A percentile compares a stretch with the other conserved stretches of the same genome.
phyloP scores from a whole-genome alignment of 768 basidiomycete genomes.

The Podaxis sp. region DNA sequence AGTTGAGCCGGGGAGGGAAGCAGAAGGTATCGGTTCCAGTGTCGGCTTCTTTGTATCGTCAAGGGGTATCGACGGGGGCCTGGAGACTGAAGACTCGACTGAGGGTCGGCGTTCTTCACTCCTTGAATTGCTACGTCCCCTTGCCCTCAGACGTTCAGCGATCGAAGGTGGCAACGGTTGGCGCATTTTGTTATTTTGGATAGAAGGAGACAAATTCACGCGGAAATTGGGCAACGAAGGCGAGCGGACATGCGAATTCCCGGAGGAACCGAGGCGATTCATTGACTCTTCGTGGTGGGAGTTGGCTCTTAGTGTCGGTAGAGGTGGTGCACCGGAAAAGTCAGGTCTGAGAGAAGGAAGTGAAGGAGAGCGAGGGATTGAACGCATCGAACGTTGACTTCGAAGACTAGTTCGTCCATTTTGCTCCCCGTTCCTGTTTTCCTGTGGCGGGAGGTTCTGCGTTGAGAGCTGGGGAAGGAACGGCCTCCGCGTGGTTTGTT shows the following conservation, averaged over 20 bases:
- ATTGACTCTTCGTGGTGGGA: background rate
- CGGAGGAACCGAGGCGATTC: background rate
- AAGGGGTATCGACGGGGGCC: background rate
- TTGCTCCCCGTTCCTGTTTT: no score
- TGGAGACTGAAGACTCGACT: background rate
- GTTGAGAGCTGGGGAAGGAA: background rate
- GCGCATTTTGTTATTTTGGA: background rate
- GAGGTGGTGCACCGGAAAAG: background rate
- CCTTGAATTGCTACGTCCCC: background rate
- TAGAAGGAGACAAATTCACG: background rate
- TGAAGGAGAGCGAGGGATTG: slow-evolving; percentile 9
- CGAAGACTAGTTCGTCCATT: background rate
- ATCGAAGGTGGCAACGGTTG: background rate
- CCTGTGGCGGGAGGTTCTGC: background rate
- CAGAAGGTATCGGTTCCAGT: background rate
- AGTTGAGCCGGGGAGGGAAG: background rate
- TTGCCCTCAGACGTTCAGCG: background rate
- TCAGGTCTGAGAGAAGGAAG: background rate
- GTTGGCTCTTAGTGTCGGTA: background rate
- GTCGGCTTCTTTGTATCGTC: background rate
- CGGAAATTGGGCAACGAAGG: slow-evolving; percentile 9
- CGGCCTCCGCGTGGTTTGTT: background rate
- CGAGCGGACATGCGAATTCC: slow-evolving; percentile 1
- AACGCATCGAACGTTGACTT: background rate
- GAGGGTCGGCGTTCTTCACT: background rate